These are phyloP conservation scores for Globomyces pollinis-pini DNA, from an alignment of 192 early-diverging fungal genomes.

Conservation along the genomic window DNA sequence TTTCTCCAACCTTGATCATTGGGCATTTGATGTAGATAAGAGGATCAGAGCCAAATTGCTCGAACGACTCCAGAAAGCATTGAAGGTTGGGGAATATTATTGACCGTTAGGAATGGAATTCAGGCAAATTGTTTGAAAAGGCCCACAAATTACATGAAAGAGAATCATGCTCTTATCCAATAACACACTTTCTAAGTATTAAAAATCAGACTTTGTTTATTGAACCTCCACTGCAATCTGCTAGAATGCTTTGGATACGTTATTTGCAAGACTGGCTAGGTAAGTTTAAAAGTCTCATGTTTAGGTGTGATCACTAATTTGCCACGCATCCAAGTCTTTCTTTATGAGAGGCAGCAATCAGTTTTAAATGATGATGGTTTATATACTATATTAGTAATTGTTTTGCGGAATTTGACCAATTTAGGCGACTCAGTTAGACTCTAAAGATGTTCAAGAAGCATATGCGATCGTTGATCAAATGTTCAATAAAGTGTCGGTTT, in stretches of 20 bases:
- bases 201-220: slow-evolving; percentile 95
- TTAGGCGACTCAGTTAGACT: slow-evolving; percentile 67
- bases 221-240: slow-evolving; percentile 92
- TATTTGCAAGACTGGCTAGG: slow-evolving; percentile 94
- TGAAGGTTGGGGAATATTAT: slow-evolving; percentile 39
- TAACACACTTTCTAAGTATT: slow-evolving; percentile 83
- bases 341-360: slow-evolving; percentile 2
- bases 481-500: slow-evolving; percentile 65
- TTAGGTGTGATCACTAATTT: slow-evolving; percentile 28
- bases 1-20: slow-evolving; percentile 88
- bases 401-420: no score
- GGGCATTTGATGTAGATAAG: slow-evolving; percentile 76
- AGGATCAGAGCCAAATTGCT: slow-evolving; percentile 71
- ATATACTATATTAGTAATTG: no score
- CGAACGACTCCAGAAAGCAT: slow-evolving; percentile 64
- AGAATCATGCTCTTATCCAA: no score
- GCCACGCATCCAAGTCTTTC: slow-evolving; percentile 13
- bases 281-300: no score
- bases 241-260: slow-evolving; percentile 77
- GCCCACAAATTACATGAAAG: slow-evolving; percentile 35
- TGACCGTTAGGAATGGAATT: slow-evolving; percentile 3
- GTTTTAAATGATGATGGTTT: slow-evolving; percentile 1
- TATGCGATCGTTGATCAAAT: slow-evolving; percentile 80
- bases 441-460: slow-evolving; percentile 61
- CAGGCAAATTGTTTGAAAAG: slow-evolving; percentile 14